Conservation (phyloP, 2,329 filamentous ascomycete genomes). For the Aspergillus amoenus region DNA sequence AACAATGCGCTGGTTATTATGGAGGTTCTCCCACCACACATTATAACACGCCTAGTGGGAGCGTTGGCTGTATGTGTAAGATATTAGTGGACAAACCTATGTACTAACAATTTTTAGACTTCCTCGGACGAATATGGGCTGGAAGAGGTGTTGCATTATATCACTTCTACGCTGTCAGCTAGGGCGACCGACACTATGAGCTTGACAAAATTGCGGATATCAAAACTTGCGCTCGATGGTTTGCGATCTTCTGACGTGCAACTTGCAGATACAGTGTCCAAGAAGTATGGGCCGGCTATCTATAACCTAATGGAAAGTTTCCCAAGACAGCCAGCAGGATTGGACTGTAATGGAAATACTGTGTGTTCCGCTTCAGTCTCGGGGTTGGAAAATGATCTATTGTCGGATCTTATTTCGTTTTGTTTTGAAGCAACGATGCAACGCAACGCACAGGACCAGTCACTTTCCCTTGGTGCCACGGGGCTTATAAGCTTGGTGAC, state of each 20-base stretch:
- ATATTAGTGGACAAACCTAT: not conserved
- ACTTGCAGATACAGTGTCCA: conserved; percentile 12
- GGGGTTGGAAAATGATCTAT: conserved; percentile 24
- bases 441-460: conserved; percentile 1
- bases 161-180: conserved; percentile 22
- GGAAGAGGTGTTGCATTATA: conserved; percentile 23
- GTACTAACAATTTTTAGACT: conserved; percentile 19
- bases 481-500: conserved; percentile 24
- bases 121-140: conserved; percentile 22
- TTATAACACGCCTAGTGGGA: conserved; percentile 32
- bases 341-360: conserved; percentile 20
- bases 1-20: conserved; percentile 22
- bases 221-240: conserved; percentile 24
- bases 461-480: conserved; percentile 5
- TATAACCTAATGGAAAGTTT: conserved; percentile 20
- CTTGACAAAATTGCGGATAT: conserved; percentile 22
- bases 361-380: conserved; percentile 21
- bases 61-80: conserved; percentile 36
- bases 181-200: not conserved
- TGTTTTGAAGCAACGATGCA: conserved; percentile 21
- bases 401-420: conserved; percentile 27
- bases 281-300: conserved; percentile 19
- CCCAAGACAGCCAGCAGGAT: conserved; percentile 16
- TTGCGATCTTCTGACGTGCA: conserved; percentile 20
- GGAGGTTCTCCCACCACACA: conserved; percentile 21